Percentiles rank a stretch among this genome's conserved stretches.
Conservation (phyloP, 495 filamentous ascomycete species). For the Glutinoglossum americanum region DNA sequence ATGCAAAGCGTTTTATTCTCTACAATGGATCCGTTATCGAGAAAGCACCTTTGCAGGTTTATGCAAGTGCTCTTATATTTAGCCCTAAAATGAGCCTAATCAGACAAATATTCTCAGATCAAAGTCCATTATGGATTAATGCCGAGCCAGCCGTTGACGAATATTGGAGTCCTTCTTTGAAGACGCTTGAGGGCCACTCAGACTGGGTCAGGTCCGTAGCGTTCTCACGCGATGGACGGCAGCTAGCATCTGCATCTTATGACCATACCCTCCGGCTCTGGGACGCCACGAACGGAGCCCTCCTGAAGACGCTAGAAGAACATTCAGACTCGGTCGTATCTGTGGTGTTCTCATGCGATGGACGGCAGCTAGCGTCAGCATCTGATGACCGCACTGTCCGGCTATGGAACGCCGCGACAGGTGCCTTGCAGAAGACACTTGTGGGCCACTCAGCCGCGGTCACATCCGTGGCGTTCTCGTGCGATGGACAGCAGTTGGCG, state of each 20-base stretch:
- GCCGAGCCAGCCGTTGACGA: too few relatives aligned
- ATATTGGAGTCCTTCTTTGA: too few relatives aligned
- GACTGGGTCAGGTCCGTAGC: not conserved
- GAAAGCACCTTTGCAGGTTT: slow-evolving; percentile 15
- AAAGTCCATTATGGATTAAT: too few relatives aligned
- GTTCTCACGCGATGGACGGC: not conserved
- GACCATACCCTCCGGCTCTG: too few relatives aligned
- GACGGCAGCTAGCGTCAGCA: not conserved
- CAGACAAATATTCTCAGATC: not conserved
- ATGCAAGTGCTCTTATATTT: slow-evolving; percentile 1
- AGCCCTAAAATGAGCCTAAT: not conserved
- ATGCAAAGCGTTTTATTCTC: slow-evolving; percentile 18
- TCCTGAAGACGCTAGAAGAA: too few relatives aligned
- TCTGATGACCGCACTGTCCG: not conserved
- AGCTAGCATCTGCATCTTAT: not conserved
- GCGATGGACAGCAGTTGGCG: too few relatives aligned
- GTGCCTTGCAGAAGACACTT: too few relatives aligned
- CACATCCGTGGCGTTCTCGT: too few relatives aligned
- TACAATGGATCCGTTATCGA: slow-evolving; percentile 10
- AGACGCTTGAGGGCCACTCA: not conserved
- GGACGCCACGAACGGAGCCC: not conserved
- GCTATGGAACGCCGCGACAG: too few relatives aligned
- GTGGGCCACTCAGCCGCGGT: too few relatives aligned
- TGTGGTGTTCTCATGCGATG: too few relatives aligned
- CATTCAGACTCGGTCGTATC: too few relatives aligned